These are phyloP conservation scores for Cutaneotrichosporon sp. DNA, from an alignment of 1,284 basidiomycete species.

Conservation along the genomic window DNA sequence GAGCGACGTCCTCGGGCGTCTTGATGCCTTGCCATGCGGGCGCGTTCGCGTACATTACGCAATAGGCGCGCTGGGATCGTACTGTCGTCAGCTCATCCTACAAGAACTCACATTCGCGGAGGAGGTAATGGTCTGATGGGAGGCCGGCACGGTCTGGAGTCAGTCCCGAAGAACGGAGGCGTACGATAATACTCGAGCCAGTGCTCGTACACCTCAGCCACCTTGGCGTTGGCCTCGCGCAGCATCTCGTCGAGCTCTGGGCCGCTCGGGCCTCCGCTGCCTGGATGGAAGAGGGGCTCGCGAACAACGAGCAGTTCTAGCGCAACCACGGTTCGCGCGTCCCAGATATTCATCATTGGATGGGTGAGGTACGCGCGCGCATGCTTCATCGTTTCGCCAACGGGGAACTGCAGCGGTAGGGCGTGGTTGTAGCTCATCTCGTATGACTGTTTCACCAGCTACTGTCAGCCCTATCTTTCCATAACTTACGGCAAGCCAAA, in stretches of 20 bases:
- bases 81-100: slow-evolving; percentile 4
- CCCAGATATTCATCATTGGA: slow-evolving; percentile 27
- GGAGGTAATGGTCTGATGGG: slow-evolving; percentile 20
- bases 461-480: background rate
- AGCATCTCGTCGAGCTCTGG: slow-evolving; percentile 12
- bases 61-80: slow-evolving; percentile 11
- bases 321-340: slow-evolving; percentile 31
- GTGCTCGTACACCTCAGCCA: slow-evolving; percentile 13
- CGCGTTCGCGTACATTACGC: slow-evolving; percentile 17
- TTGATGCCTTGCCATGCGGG: slow-evolving; percentile 13
- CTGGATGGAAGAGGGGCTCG: slow-evolving; percentile 4
- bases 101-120: slow-evolving; percentile 16
- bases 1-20: slow-evolving; percentile 1
- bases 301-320: slow-evolving; percentile 26
- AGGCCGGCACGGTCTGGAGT: slow-evolving; percentile 10
- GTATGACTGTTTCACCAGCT: slow-evolving; percentile 15
- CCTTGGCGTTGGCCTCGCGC: slow-evolving; percentile 9
- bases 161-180: background rate
- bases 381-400: slow-evolving; percentile 19
- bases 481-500: slow-evolving; percentile 27
- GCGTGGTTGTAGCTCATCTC: slow-evolving; percentile 37
- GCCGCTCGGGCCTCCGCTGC: background rate
- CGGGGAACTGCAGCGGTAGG: slow-evolving; percentile 18
- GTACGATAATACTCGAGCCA: slow-evolving; percentile 20
- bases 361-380: slow-evolving; percentile 31